Evolutionary conservation across 2,329 filamentous ascomycete species (phyloP).

Genomic region (Alternaria sp.): DNA sequence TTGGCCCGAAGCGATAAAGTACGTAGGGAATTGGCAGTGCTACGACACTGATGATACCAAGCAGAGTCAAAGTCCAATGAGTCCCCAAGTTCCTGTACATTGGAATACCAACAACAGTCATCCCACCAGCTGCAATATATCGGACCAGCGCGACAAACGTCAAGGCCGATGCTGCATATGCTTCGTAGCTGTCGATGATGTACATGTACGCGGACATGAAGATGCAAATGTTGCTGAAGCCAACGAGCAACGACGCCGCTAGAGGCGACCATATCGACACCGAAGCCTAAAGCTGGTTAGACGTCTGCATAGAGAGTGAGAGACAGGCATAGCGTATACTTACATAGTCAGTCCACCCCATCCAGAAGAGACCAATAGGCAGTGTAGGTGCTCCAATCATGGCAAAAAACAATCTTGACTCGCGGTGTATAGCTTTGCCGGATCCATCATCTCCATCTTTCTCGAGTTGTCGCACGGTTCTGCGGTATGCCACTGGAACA

Average conservation of each 20-base stretch:
- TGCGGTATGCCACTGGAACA: slow-evolving; percentile 53
- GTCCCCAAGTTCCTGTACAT: slow-evolving; percentile 50
- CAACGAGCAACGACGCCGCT: slow-evolving; percentile 52
- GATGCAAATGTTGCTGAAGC: slow-evolving; percentile 6
- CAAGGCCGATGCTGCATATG: slow-evolving; percentile 59
- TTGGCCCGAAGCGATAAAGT: slow-evolving; percentile 52
- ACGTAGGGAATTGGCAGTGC: slow-evolving; percentile 52
- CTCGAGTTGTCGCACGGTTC: slow-evolving; percentile 23
- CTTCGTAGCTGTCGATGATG: slow-evolving; percentile 64
- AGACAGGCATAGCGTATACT: slow-evolving; percentile 1
- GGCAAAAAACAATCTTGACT: slow-evolving; percentile 60
- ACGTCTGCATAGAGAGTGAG: neutral
- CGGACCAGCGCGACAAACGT: slow-evolving; percentile 50
- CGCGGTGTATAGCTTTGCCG: slow-evolving; percentile 54
- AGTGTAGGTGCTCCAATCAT: slow-evolving; percentile 60
- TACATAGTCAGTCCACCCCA: slow-evolving; percentile 60
- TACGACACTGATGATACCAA: slow-evolving; percentile 39
- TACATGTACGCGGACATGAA: slow-evolving; percentile 62
- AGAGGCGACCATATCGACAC: slow-evolving; percentile 35
- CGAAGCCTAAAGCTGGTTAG: neutral
- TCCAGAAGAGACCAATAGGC: slow-evolving; percentile 63
- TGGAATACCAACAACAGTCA: slow-evolving; percentile 49
- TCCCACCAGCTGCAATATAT: slow-evolving; percentile 51
- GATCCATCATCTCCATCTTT: slow-evolving; percentile 46
- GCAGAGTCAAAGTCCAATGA: slow-evolving; percentile 41